These are phyloP conservation scores for Leccinum obscurum DNA, from an alignment of 768 basidiomycete genomes.

Conservation along the genomic window DNA sequence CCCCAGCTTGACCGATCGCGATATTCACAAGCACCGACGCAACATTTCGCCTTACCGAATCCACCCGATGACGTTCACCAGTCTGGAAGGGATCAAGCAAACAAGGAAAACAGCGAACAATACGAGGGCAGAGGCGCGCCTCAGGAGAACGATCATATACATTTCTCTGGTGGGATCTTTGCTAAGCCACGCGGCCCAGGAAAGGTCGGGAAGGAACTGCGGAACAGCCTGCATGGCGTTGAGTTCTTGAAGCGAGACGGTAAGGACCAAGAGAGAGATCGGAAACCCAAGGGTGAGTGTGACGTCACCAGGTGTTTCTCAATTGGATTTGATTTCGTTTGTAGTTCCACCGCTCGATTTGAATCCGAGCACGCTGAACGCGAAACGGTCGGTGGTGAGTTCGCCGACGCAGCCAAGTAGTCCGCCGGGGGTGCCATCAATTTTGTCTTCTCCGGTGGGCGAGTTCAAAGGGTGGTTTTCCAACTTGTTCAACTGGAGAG, in stretches of 20 bases:
- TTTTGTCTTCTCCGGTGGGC: constrained; percentile 71
- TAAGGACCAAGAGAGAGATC: constrained; percentile 50
- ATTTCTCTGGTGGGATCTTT: constrained; percentile 33
- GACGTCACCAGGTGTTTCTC: not conserved
- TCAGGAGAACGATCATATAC: constrained; percentile 20
- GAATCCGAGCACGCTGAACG: constrained; percentile 37
- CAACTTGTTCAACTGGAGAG: constrained; percentile 92
- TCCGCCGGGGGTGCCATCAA: constrained; percentile 36
- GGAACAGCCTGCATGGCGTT: constrained; percentile 44
- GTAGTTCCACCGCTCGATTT: constrained; percentile 61
- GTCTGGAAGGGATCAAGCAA: constrained; percentile 19
- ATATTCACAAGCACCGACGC: constrained; percentile 15
- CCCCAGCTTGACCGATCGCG: constrained; percentile 21
- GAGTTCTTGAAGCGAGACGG: constrained; percentile 33
- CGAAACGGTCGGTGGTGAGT: constrained; percentile 49
- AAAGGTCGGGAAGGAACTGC: constrained; percentile 48
- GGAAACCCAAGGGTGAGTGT: constrained; percentile 52
- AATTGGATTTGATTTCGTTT: constrained; percentile 5
- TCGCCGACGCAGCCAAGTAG: constrained; percentile 49
- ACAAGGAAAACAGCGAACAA: constrained; percentile 41
- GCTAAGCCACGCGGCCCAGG: constrained; percentile 31
- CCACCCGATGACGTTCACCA: constrained; percentile 17
- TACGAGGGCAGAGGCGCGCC: constrained; percentile 16
- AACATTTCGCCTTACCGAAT: constrained; percentile 10
- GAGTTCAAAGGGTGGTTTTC: constrained; percentile 95